Percentiles rank a stretch among this genome's conserved stretches.
Evolutionary conservation across 495 filamentous ascomycete species (phyloP).

Genomic region (Cenococcum geophilum): DNA sequence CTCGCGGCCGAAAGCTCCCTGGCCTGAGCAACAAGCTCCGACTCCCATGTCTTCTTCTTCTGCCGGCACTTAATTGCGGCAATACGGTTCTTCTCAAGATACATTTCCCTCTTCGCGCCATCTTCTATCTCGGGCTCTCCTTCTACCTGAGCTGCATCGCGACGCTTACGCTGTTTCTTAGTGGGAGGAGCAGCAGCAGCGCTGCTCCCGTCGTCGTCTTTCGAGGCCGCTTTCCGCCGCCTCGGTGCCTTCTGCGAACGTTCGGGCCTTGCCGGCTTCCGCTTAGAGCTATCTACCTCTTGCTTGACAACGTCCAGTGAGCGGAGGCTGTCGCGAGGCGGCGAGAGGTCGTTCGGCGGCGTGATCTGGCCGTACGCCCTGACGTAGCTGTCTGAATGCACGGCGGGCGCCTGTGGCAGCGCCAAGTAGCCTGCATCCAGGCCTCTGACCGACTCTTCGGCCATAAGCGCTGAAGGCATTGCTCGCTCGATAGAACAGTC

Average conservation of each 20-base stretch:
- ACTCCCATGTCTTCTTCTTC: constrained; percentile 66
- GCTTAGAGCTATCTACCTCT: neutral
- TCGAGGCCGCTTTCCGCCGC: too few species aligned
- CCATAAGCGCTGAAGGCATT: constrained; percentile 12
- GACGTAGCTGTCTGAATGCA: constrained; percentile 2
- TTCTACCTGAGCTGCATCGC: constrained; percentile 13
- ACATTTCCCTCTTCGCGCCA: constrained; percentile 37
- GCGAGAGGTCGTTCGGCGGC: constrained; percentile 28
- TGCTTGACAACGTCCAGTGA: too few species aligned
- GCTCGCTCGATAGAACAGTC: constrained; percentile 5
- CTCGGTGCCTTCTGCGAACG: too few species aligned
- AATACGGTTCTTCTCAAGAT: constrained; percentile 74
- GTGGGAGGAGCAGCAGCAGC: too few species aligned
- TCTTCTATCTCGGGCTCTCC: constrained; percentile 16
- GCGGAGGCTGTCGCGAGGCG: constrained; percentile 2
- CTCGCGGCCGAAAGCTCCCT: constrained; percentile 29
- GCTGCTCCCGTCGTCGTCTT: too few species aligned
- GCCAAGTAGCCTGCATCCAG: constrained; percentile 5
- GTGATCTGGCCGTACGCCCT: constrained; percentile 29
- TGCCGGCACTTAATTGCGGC: constrained; percentile 82
- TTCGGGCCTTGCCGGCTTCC: constrained; percentile 7
- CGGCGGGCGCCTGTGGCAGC: too few species aligned
- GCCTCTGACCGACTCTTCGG: neutral
- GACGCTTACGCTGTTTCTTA: neutral
- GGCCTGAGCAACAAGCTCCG: constrained; percentile 26